Conservation (phyloP, 2,329 filamentous ascomycete species). For the Coniochaeta ligniaria region DNA sequence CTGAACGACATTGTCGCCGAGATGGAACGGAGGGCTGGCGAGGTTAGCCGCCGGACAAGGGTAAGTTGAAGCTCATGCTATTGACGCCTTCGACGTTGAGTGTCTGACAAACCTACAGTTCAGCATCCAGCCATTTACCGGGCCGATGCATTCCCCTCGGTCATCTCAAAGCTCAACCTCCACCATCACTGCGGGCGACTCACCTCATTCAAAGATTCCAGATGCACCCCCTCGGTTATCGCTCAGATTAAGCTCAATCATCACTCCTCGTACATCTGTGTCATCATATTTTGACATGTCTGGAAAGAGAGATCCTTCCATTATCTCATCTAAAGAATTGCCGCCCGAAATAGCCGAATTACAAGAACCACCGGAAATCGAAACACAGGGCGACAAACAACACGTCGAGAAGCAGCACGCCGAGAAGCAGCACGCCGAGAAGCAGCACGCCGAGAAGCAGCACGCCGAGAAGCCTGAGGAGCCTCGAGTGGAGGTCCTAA, state of each 20-base stretch:
- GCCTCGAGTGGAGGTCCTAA: neutral
- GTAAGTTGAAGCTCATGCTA: conserved; percentile 37
- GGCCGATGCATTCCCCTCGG: conserved; percentile 13
- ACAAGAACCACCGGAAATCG: neutral
- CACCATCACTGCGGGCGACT: conserved; percentile 11
- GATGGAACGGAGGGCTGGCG: conserved; percentile 78
- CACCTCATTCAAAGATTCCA: conserved; percentile 12
- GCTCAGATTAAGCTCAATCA: conserved; percentile 15
- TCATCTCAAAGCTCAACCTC: conserved; percentile 14
- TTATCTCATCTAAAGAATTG: neutral
- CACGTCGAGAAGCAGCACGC: neutral
- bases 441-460: too few species aligned
- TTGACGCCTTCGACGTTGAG: conserved; percentile 2
- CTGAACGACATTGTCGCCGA: conserved; percentile 73
- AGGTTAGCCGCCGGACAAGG: conserved; percentile 71
- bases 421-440: too few species aligned
- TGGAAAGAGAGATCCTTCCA: neutral
- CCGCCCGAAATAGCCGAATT: neutral
- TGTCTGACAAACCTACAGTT: conserved; percentile 11
- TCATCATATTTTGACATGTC: conserved; percentile 17
- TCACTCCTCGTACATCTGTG: conserved; percentile 8
- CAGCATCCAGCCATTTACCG: conserved; percentile 18
- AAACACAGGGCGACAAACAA: neutral
- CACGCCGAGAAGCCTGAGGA: neutral
- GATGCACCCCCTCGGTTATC: conserved; percentile 17